Conservation (phyloP, 208 protist species). For the Leishmania braziliensis region DNA sequence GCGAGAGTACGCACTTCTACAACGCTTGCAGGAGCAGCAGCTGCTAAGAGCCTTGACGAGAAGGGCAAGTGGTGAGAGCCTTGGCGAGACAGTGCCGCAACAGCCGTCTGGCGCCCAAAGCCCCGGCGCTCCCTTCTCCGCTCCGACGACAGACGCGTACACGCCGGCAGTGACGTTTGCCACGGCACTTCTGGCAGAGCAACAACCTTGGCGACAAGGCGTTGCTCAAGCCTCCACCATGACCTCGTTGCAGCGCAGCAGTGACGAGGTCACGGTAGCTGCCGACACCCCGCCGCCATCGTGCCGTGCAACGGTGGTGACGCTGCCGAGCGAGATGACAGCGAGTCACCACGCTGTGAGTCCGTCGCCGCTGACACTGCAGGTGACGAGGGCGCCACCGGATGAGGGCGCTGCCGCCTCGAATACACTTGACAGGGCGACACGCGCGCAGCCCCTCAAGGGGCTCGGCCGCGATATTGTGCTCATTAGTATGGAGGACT, state of each 20-base stretch:
- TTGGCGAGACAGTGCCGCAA: background rate
- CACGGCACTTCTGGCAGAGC: constrained; percentile 23
- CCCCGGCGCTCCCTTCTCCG: background rate
- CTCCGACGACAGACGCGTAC: background rate
- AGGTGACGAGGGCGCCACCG: background rate
- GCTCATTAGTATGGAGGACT: constrained; percentile 42
- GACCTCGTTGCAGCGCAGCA: constrained; percentile 19
- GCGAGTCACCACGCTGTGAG: too few relatives aligned
- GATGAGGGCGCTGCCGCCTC: background rate
- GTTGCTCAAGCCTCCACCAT: constrained; percentile 20
- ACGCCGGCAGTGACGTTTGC: constrained; percentile 22
- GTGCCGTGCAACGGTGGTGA: background rate
- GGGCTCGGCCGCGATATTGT: constrained; percentile 52
- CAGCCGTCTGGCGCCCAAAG: background rate
- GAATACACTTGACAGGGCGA: background rate
- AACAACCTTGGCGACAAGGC: constrained; percentile 23
- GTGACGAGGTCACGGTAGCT: background rate
- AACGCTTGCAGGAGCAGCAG: constrained; percentile 8
- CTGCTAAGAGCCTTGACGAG: background rate
- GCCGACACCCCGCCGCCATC: background rate
- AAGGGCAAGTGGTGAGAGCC: background rate
- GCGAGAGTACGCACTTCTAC: constrained; percentile 22
- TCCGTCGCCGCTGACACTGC: background rate
- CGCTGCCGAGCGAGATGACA: background rate
- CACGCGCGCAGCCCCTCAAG: constrained; percentile 23